A percentile compares a stretch with the other conserved stretches of the same genome.
Conservation (phyloP, 2,329 filamentous ascomycete genomes). For the Fusarium fracticaudum region DNA sequence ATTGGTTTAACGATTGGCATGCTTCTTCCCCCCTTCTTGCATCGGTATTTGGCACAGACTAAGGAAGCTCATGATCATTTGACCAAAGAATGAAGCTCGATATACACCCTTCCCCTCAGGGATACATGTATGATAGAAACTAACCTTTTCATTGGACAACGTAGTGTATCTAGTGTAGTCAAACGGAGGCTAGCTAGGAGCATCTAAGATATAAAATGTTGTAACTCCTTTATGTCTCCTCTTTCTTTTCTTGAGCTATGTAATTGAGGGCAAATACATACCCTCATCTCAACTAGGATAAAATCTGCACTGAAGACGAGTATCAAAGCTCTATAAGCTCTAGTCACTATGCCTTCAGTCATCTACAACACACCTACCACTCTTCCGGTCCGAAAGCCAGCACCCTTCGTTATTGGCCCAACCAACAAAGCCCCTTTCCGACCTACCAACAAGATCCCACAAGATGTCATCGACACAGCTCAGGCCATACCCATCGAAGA, state of each 20-base stretch:
- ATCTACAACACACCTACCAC: not conserved
- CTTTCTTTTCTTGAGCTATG: not conserved
- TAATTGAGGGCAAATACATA: not conserved
- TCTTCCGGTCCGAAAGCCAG: constrained; percentile 18
- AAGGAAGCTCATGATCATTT: not conserved
- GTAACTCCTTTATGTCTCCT: not conserved
- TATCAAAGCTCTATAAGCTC: not conserved
- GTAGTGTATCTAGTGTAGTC: not conserved
- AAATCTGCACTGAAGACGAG: not conserved
- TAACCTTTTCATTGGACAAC: not conserved
- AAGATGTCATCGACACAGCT: constrained; percentile 13
- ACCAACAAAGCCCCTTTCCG: constrained; percentile 42
- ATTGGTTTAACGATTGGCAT: not conserved
- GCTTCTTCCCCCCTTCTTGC: not conserved
- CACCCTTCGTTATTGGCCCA: constrained; percentile 44
- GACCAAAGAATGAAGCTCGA: not conserved
- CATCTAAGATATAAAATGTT: not conserved
- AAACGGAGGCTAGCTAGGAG: too few species aligned
- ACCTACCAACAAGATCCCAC: constrained; percentile 31
- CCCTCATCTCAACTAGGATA: not conserved
- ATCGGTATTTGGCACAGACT: not conserved
- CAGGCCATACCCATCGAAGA: not conserved
- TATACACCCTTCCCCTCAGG: not conserved
- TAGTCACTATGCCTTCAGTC: constrained; percentile 3
- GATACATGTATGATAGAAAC: not conserved